Evolutionary conservation across 768 basidiomycete species (phyloP), one percentile per base, ranked within the genome.

Genomic region (Dendrothele bispora): DNA sequence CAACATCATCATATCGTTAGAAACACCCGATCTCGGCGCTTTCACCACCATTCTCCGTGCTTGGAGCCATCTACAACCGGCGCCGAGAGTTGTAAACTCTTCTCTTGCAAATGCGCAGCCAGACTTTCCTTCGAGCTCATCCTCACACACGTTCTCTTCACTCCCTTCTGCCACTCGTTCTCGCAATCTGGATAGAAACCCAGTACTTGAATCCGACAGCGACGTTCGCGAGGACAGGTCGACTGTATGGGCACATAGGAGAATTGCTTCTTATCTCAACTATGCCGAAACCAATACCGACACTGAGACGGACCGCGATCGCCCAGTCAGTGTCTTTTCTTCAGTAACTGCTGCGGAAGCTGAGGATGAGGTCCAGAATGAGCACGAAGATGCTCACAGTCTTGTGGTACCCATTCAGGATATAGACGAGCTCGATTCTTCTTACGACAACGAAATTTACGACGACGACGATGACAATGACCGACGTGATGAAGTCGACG

Each of bases 21-120:
- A 51, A 51, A 40, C 43, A 14, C 86, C 86, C 35, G 85, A 88
- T 63, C 73, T 89, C 7, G 88, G 87, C 6, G 83, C 84, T 7
- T 88, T 89, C 63, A 78, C 72, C 12, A 72, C 79, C 28, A 84
- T 89, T 20, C 77, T 89, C 38, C 75, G 85, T n/a, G 86, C 82
- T 46, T 71, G 83, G 64, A 73, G 69, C 17, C 75, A 83, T 46
- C 60, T 83, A 0, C 80, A 83, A 51, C 81, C 72, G 3, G 63
- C 62, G 39, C 74, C 71, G 15, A 65, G 75, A 36, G 68, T 66
- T 20, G 7, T 41, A n/a, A 46, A 45, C 17, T 21, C 49, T 30
- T 26, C 54, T 64, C 46, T 52, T 35, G 36, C 52, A 25, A 51
- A 50, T 43, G 62, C 64, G 39, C 67, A 46, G 8, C n/a, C n/a